Conservation (phyloP, 805 yeast species). For the Wickerhamomyces strasburgensis region DNA sequence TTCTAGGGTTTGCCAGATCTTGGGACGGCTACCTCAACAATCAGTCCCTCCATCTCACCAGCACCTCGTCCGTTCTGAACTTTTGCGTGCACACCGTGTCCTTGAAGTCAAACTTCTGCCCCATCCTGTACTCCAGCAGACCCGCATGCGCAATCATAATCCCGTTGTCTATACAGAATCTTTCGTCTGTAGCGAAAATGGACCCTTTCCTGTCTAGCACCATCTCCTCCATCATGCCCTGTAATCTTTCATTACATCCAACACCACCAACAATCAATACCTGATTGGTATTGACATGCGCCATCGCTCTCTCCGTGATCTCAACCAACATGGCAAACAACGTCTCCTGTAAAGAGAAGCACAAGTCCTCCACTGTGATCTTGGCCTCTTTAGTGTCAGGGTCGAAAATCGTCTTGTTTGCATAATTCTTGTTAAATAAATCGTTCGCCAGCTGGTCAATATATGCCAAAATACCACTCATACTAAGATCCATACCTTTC, state of each 20-base stretch:
- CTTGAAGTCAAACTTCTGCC: conserved; percentile 50
- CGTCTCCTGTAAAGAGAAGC: conserved; percentile 90
- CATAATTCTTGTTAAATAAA: conserved; percentile 42
- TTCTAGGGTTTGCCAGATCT: too few species aligned
- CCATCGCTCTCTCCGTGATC: conserved; percentile 97
- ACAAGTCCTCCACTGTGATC: conserved; percentile 79
- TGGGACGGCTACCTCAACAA: too few species aligned
- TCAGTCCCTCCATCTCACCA: conserved; percentile 79
- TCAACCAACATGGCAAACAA: conserved; percentile 95
- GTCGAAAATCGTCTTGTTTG: conserved; percentile 33
- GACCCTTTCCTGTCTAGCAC: conserved; percentile 82
- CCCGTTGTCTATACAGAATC: conserved; percentile 97
- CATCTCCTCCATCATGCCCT: conserved; percentile 96
- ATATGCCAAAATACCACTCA: conserved; percentile 91
- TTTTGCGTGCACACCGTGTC: conserved; percentile 89
- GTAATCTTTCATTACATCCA: conserved; percentile 90
- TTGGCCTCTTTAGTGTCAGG: conserved; percentile 36
- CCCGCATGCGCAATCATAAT: conserved; percentile 99
- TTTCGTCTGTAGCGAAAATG: conserved; percentile 92
- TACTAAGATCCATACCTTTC: conserved; percentile 96
- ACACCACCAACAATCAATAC: conserved; percentile 97
- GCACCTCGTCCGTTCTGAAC: conserved; percentile 92
- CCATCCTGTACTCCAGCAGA: conserved; percentile 76
- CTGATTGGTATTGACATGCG: conserved; percentile 85
- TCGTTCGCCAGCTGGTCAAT: conserved; percentile 79